These are phyloP conservation scores for Pestalotiopsis sp. DNA, from an alignment of 2,329 filamentous ascomycete species.

Conservation along the genomic window DNA sequence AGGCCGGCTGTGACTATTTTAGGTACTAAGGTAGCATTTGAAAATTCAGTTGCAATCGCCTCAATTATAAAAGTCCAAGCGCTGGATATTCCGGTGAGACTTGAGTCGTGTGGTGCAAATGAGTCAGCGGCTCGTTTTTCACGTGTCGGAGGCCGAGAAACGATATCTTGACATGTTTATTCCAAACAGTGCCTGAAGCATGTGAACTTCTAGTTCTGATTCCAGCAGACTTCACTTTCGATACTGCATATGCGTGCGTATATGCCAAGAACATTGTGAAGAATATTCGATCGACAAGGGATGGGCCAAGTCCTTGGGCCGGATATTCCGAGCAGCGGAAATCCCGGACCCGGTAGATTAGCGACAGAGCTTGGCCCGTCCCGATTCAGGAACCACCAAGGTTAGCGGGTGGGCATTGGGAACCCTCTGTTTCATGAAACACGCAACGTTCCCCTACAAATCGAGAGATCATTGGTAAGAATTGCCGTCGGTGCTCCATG, in stretches of 20 bases:
- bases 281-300: neutral
- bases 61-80: neutral
- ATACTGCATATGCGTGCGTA: neutral
- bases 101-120: neutral
- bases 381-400: neutral
- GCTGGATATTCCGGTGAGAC: neutral
- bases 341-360: neutral
- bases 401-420: neutral
- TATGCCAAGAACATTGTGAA: neutral
- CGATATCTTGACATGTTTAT: neutral
- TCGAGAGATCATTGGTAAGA: neutral
- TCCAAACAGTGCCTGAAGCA: neutral
- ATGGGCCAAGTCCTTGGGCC: neutral
- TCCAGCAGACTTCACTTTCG: neutral
- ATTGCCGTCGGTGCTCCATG: neutral
- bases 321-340: neutral
- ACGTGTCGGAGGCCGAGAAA: neutral
- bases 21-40: neutral
- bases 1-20: neutral
- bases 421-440: neutral
- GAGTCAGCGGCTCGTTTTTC: neutral
- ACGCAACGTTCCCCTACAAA: neutral
- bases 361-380: neutral
- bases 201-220: neutral
- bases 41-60: neutral